Base-by-base conservation (phyloP, 148 eudicot genomes). In the Rhododendron molle region DNA sequence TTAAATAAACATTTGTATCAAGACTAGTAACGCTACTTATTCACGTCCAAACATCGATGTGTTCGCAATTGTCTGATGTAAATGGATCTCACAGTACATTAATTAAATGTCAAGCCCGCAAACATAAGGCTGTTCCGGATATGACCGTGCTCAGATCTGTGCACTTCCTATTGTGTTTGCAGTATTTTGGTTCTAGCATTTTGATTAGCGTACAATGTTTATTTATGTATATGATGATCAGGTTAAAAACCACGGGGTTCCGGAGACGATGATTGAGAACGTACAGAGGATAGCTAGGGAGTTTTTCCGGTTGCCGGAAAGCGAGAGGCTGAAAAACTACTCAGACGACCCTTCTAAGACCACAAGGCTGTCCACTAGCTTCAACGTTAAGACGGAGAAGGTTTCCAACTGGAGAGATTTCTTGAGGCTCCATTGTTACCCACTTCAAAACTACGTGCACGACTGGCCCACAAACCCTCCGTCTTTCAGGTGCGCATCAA, bases 321-420 rank as follows among this genome's bases (percentile, higher is more conserved):
- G 82, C 67, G 88, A 82, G 49, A 82, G 88, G 76, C 46, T 86
- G 72, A 86, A 86, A 50, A 56, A 44, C 47, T 83, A 82, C 65
- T 82, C 88, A 6, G 82, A 86, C 16, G 88, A 86, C 60, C 88
- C 88, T 58, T 23, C 4, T 1, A 86, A 60, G 77, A 82, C 88
- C 7, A 76, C 88, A 20, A 82, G 88, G 81, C 78, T 86, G 30
- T 86, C 88, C 10, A 86, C 88, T 6, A 86, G 88, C 36, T 76
- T 86, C 82, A 86, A 86, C 5, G 69, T 86, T 3, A 82, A 86
- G n/a, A n/a, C 82, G 1, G 88, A 86, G 82, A 47, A 83, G 10
- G 88, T 86, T 5, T 76, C 82, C 47, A 82, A 82, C 56, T 86
- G 88, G 85, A 86, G 88, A 76, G 88, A 86, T 76, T 86, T 82